Percentiles rank a stretch among this genome's conserved stretches.
Evolutionary conservation across 225 moss, liverwort and hornwort species (phyloP).

Genomic region (Anthoceros angustus): DNA sequence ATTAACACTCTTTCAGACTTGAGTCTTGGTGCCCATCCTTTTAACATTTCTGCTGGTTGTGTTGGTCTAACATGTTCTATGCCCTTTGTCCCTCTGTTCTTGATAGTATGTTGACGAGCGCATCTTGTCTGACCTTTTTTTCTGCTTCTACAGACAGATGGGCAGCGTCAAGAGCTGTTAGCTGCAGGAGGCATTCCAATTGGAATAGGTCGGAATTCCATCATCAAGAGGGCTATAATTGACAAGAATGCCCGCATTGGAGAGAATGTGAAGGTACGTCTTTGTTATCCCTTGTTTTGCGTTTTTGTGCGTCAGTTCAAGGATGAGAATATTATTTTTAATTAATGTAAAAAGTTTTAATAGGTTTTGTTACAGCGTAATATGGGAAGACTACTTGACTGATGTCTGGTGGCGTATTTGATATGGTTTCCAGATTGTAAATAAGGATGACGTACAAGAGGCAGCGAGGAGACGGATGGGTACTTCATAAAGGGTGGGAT

Average conservation of each 20-base stretch:
- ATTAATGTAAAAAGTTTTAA: too few species aligned
- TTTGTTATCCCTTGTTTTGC: neutral
- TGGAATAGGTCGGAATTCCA: constrained; percentile 79
- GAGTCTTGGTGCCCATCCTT: neutral
- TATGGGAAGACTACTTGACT: too few species aligned
- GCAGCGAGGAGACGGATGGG: constrained; percentile 90
- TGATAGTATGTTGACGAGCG: neutral
- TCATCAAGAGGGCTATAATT: constrained; percentile 79
- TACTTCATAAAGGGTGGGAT: constrained; percentile 98
- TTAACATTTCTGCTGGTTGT: neutral
- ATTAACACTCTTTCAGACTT: neutral
- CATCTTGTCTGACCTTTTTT: neutral
- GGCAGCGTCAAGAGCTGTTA: constrained; percentile 63
- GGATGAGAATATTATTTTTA: too few species aligned
- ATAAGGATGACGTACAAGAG: constrained; percentile 85
- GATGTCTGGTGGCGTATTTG: neutral
- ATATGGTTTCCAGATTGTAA: constrained; percentile 50
- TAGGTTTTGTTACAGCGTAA: too few species aligned
- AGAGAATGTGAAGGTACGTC: constrained; percentile 56
- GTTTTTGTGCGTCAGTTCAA: too few species aligned
- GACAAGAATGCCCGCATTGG: constrained; percentile 99
- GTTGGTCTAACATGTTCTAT: neutral
- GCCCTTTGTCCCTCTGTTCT: neutral
- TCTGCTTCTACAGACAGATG: constrained; percentile 41
- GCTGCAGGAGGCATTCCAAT: constrained; percentile 77